phyloP scores from a whole-genome alignment of 164 flowering plant genomes.

The Platanus orientalis region DNA sequence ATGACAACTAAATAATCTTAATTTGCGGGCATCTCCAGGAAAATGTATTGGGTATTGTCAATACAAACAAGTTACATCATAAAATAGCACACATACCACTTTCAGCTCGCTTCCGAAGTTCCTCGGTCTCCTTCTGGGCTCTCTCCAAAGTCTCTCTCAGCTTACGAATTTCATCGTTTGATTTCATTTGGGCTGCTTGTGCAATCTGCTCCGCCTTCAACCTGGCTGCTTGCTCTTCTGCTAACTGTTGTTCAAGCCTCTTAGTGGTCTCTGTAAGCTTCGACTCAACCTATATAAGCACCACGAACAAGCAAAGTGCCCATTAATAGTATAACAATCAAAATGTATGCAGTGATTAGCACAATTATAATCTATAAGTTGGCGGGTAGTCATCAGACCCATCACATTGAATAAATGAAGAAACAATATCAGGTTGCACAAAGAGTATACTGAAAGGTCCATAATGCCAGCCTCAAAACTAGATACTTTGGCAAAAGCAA shows the following conservation, averaged over 20 bases:
- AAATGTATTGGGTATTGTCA: too few species aligned
- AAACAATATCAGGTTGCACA: too few species aligned
- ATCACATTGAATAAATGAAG: too few species aligned
- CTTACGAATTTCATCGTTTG: conserved; percentile 52
- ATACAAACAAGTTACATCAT: too few species aligned
- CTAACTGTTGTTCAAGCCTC: conserved; percentile 53
- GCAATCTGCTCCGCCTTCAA: conserved; percentile 47
- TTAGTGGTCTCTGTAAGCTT: conserved; percentile 46
- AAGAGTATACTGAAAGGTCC: too few species aligned
- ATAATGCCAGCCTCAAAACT: too few species aligned
- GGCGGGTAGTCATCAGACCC: too few species aligned
- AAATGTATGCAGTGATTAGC: neutral
- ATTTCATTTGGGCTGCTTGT: conserved; percentile 39
- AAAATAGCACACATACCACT: conserved; percentile 42
- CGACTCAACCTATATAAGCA: conserved; percentile 39
- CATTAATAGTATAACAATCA: neutral
- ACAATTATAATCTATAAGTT: too few species aligned
- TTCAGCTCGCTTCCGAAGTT: conserved; percentile 43
- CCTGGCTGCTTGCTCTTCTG: conserved; percentile 62
- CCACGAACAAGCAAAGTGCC: neutral
- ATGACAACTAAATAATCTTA: too few species aligned
- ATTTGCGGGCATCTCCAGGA: too few species aligned
- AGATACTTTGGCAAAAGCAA: too few species aligned
- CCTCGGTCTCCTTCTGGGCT: conserved; percentile 60
- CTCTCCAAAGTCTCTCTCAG: conserved; percentile 50